Evolutionary conservation across 2,329 filamentous ascomycete genomes (phyloP), one percentile per base, ranked within the genome.

Genomic region (Alternaria arborescens): DNA sequence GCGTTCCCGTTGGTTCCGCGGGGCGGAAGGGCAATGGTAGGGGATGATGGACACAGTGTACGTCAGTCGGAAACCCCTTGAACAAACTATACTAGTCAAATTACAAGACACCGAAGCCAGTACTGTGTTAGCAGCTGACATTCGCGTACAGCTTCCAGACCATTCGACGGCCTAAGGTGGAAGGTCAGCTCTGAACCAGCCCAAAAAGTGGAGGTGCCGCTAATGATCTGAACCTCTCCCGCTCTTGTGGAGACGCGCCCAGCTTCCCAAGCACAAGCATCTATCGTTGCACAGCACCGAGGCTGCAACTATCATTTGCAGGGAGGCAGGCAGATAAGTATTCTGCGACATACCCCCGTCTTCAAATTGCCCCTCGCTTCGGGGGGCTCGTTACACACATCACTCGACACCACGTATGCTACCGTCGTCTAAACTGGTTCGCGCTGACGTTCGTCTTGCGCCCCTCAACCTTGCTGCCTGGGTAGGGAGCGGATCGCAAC

Each of bases 1-100:
- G 38, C 61, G 61, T 61, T 5, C 46, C 46, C 61, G 41, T 50
- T 53, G 30, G 54, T 53, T 28, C 52, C 48, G 65, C 60, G 68
- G 66, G 44, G 60, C 42, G 54, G 47, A 51, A 51, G 44, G 57
- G 50, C 54, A 41, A 34, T 30, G 34, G 32, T 22, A 51, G 55
- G 41, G 36, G 44, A 43, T 58, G 59, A 46, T 61, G 55, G 58
- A 26, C 61, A 60, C 58, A 47, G 38, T 30, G 47, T 36, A 36
- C 22, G 52, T 51, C 47, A 42, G 46, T 57, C 42, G 41, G 60
- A 57, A 8, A 41, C 43, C 59, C 58, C 55, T 59, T 58, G 58
- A 59, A 44, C 51, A 42, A 42, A 52, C 46, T 46, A 24, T 10
- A 40, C 59, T 62, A 48, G 47, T 34, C 20, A 12, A 47, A 26